Base-by-base conservation (phyloP, 176 grass and related monocot genomes). In the Ensete glaucum region DNA sequence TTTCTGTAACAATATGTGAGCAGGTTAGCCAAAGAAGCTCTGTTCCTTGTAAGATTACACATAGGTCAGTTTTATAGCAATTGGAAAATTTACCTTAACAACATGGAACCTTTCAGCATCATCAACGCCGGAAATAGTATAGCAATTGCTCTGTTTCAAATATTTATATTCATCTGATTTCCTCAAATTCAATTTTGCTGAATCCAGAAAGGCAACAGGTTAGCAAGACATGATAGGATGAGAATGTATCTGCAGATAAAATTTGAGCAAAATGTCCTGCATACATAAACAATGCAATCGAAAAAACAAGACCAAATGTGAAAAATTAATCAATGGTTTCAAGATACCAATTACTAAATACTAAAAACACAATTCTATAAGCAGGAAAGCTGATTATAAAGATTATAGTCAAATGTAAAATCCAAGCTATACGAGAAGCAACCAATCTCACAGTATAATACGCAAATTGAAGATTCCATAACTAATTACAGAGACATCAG, bases 151-250 rank as follows among this genome's bases (percentile, higher is more conserved):
- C 70, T 99, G 95, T 75, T 94, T 99, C 64, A 99, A 81, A 85
- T 99, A 99, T 85, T 94, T 99, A 83, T 94, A 99, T 62, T 87
- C 88, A 76, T 99, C 91, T 62, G 76, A 91, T 79, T 94, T 94
- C 74, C 88, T 91, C 82, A 99, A 83, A 89, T 91, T 99, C 58
- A 99, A 82, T 81, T 91, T 99, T 79, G 91, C 95, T 99, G 90
- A 73, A 88, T 80, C 52, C 12, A 79, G 23, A 27, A 11, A 65
- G 14, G n/a, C 24, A 65, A 21, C 19, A 65, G 11, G 2, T 65
- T 26, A 65, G 26, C 23, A 65, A 65, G 23, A 20, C 63, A 65
- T 65, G 63, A 26, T 62, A 26, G 23, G 19, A 60, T 60, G 57
- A 26, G 23, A 65, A 11, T 26, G 12, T 26, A 9, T 12, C 24